These are phyloP conservation scores for Chenopodium quinoa DNA, from an alignment of 148 eudicot genomes.

Conservation along the genomic window DNA sequence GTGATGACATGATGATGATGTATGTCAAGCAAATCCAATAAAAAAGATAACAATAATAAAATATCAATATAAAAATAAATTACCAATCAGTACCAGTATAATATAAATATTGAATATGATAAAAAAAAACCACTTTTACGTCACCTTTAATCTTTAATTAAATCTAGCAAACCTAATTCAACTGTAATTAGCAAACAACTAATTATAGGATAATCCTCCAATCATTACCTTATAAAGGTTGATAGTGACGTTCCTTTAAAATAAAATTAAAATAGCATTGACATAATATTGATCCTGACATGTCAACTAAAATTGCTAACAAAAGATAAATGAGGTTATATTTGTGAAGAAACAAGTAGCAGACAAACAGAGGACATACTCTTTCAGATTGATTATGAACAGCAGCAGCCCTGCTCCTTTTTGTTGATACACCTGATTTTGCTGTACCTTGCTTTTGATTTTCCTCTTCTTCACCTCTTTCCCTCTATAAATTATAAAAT, in stretches of 20 bases:
- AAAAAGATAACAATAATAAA: too few species aligned
- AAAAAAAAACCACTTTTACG: background rate
- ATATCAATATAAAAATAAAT: too few species aligned
- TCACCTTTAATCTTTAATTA: background rate
- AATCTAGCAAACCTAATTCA: background rate
- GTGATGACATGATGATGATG: background rate
- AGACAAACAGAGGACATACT: slow-evolving; percentile 33
- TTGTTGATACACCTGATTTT: slow-evolving; percentile 49
- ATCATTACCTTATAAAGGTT: background rate
- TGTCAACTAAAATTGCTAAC: background rate
- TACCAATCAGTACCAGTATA: too few species aligned
- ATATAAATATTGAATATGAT: background rate
- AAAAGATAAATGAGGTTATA: background rate
- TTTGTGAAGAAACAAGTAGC: slow-evolving; percentile 3
- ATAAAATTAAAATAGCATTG: too few species aligned
- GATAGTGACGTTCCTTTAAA: slow-evolving; percentile 4
- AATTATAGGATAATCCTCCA: background rate
- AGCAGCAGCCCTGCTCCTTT: slow-evolving; percentile 80
- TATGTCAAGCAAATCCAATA: too few species aligned
- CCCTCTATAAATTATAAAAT: slow-evolving; percentile 29
- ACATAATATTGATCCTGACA: background rate
- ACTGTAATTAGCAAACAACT: background rate
- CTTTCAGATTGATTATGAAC: slow-evolving; percentile 90
- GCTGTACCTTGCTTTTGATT: slow-evolving; percentile 38
- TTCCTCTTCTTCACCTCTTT: slow-evolving; percentile 27